Evolutionary conservation across 371 early-diverging fungal genomes (phyloP).

Genomic region (Mucor plumbeus): DNA sequence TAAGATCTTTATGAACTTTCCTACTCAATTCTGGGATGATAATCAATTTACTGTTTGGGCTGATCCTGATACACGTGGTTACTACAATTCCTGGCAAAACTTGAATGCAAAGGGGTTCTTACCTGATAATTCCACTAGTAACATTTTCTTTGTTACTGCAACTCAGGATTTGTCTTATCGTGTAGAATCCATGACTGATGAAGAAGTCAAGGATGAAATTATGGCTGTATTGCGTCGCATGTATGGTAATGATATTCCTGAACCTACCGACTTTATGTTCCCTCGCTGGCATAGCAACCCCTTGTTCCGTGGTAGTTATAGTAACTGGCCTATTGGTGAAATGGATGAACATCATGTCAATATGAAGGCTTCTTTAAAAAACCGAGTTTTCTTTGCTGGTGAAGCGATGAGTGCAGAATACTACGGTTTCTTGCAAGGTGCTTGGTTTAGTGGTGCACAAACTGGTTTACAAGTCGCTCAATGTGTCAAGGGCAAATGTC

Average conservation of each 20-base stretch:
- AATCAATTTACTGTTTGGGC: slow-evolving; percentile 49
- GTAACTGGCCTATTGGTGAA: slow-evolving; percentile 57
- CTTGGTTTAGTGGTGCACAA: slow-evolving; percentile 49
- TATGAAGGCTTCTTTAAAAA: slow-evolving; percentile 47
- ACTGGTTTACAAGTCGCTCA: slow-evolving; percentile 29
- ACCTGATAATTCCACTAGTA: slow-evolving; percentile 31
- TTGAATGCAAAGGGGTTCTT: slow-evolving; percentile 37
- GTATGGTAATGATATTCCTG: slow-evolving; percentile 44
- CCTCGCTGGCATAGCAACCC: slow-evolving; percentile 47
- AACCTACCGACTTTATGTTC: slow-evolving; percentile 34
- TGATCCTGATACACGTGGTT: slow-evolving; percentile 45
- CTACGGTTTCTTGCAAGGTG: slow-evolving; percentile 54
- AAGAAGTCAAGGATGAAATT: slow-evolving; percentile 38
- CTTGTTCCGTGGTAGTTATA: slow-evolving; percentile 43
- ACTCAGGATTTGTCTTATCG: slow-evolving; percentile 40
- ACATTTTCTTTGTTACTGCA: slow-evolving; percentile 42
- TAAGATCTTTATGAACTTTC: slow-evolving; percentile 55
- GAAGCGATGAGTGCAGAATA: slow-evolving; percentile 47
- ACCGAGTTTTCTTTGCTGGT: slow-evolving; percentile 52
- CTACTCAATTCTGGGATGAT: slow-evolving; percentile 52
- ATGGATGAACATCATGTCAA: slow-evolving; percentile 49
- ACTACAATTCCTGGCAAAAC: slow-evolving; percentile 42
- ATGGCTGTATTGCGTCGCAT: slow-evolving; percentile 37
- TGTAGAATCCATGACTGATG: slow-evolving; percentile 33
- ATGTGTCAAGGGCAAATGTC: slow-evolving; percentile 39